A percentile compares a stretch with the other conserved stretches of the same genome.
Evolutionary conservation across 768 basidiomycete species (phyloP).

Genomic region (Termitomyces sp.): DNA sequence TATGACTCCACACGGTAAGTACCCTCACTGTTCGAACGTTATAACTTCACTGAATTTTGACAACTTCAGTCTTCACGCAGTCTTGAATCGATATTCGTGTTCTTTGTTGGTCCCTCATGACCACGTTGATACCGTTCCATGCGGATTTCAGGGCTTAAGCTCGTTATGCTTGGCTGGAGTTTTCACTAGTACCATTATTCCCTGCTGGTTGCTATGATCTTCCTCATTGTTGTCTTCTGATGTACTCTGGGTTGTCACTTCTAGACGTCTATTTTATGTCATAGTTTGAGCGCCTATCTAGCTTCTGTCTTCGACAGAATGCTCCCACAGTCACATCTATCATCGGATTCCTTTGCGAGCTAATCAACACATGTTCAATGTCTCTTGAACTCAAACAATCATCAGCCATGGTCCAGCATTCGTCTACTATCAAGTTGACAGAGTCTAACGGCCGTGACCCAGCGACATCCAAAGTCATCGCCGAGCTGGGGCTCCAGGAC

Average conservation of each 20-base stretch:
- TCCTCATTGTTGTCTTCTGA: background rate
- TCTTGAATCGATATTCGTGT: background rate
- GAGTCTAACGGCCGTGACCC: background rate
- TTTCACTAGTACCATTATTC: background rate
- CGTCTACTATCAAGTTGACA: background rate
- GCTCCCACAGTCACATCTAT: constrained; percentile 2
- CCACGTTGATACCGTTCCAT: background rate
- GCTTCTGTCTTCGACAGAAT: background rate
- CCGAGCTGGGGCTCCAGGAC: constrained; percentile 4
- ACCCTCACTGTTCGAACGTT: background rate
- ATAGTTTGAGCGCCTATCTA: background rate
- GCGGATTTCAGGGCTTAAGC: background rate
- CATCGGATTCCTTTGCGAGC: background rate
- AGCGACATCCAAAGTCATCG: constrained; percentile 10
- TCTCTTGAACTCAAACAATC: background rate
- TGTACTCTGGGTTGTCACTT: background rate
- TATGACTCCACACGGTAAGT: constrained; percentile 32
- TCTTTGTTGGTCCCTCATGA: background rate
- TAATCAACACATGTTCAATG: background rate
- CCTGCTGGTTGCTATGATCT: background rate
- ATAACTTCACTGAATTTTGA: no score
- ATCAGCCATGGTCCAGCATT: constrained; percentile 2
- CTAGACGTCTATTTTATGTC: background rate
- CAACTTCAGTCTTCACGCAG: background rate
- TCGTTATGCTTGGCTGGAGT: background rate